Evolutionary conservation across 2,329 filamentous ascomycete species (phyloP), one percentile per base, ranked within the genome.

Genomic region (Penicillium sp.): DNA sequence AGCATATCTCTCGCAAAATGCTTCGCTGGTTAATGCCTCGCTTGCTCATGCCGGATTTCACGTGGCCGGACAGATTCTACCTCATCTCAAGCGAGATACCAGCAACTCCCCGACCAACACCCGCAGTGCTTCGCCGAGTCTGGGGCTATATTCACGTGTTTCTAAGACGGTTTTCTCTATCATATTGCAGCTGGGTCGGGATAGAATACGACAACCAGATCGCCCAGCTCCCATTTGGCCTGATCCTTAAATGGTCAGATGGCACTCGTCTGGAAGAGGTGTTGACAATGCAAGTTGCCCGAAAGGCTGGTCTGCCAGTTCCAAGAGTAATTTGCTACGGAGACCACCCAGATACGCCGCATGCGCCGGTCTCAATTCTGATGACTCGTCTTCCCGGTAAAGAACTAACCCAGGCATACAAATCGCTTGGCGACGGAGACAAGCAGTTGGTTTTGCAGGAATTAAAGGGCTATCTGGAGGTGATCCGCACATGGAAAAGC

Each of bases 181-280:
- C 57, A 12, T 74, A 71, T 56, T 71, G 67, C 47, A 12, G 46
- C 40, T 73, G 65, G 66, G 42, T 67, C 30, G 62, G 64, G 26
- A 62, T 66, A 24, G 45, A 60, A 7, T 72, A 61, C 49, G 62
- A 70, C 26, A 67, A 67, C 52, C 65, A 71, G 50, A 71, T 73
- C 51, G 63, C 66, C 18, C 62, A 69, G 33, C 67, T 74, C 55
- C 71, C 67, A 48, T 74, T 74, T 56, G 70, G 70, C 4, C 61
- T 73, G 9, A 62, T 74, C 14, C 52, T 74, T 52, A 74, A 74
- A 66, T 73, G 66, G 67, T 70, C 70, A 9, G 68, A 74, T 62
- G 64, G 68, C 42, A 72, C 69, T 40, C 62, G 63, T 6, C 48
- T 73, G 23, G 67, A 74, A 62, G 71, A 73, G 59, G 65, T 67